Evolutionary conservation across 805 yeast species (phyloP).

Genomic region (Dipodascopsis uninucleata): DNA sequence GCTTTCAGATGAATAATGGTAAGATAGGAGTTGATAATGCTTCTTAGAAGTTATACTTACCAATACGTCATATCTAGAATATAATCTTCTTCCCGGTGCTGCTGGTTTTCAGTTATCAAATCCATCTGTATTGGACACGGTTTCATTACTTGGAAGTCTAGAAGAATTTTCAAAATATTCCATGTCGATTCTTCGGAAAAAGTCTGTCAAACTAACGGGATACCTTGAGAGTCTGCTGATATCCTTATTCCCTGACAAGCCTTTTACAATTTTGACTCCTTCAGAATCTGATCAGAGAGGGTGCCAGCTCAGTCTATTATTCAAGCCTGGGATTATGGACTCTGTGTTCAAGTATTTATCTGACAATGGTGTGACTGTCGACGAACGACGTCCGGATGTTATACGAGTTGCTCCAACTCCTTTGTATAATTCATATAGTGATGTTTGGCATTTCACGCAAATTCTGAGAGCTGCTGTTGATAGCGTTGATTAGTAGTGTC

Average conservation of each 20-base stretch:
- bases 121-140: slow-evolving; percentile 83
- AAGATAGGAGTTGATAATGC: not conserved
- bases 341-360: slow-evolving; percentile 49
- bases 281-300: slow-evolving; percentile 58
- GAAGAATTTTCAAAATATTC: slow-evolving; percentile 58
- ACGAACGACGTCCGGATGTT: slow-evolving; percentile 88
- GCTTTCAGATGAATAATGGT: slow-evolving; percentile 64
- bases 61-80: slow-evolving; percentile 26
- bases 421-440: slow-evolving; percentile 71
- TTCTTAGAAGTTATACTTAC: not conserved
- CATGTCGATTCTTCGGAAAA: slow-evolving; percentile 50
- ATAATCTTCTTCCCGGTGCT: slow-evolving; percentile 71
- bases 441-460: slow-evolving; percentile 49
- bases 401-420: slow-evolving; percentile 85
- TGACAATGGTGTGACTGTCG: slow-evolving; percentile 66
- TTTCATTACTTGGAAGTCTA: slow-evolving; percentile 63
- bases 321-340: slow-evolving; percentile 65
- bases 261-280: slow-evolving; percentile 74
- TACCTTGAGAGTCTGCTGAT: slow-evolving; percentile 50
- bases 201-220: slow-evolving; percentile 56
- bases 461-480: slow-evolving; percentile 45
- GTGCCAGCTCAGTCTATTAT: slow-evolving; percentile 74
- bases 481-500: not conserved
- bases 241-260: slow-evolving; percentile 34
- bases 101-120: slow-evolving; percentile 85